phyloP scores from a whole-genome alignment of 2,329 filamentous ascomycete species.

The Ceratocystis ficicola region DNA sequence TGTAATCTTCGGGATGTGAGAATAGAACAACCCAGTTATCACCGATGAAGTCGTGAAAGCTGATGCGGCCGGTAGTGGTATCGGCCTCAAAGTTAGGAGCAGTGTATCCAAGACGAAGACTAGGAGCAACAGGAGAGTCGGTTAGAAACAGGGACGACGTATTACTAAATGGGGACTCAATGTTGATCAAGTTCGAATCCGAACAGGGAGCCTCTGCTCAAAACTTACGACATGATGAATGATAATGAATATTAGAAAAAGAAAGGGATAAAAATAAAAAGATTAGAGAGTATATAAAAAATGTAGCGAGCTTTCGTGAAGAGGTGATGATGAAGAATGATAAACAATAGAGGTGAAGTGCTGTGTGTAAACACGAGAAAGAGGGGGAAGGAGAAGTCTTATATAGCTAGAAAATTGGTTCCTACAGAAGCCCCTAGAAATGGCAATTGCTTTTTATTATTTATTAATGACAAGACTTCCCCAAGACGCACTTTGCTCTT shows the following conservation, averaged over 20 bases:
- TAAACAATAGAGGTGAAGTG: neutral
- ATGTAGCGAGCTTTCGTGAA: neutral
- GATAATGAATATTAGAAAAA: slow-evolving; percentile 6
- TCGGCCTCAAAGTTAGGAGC: slow-evolving; percentile 78
- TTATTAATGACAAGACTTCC: slow-evolving; percentile 7
- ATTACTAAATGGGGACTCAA: neutral
- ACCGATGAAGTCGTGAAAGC: slow-evolving; percentile 72
- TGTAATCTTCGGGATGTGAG: slow-evolving; percentile 82
- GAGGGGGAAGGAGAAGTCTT: slow-evolving; percentile 18
- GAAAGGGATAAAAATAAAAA: neutral
- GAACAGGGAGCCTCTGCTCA: neutral
- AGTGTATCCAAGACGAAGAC: slow-evolving; percentile 50
- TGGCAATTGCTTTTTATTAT: neutral
- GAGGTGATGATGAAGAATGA: neutral
- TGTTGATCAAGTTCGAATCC: too few relatives aligned
- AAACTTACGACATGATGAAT: slow-evolving; percentile 21
- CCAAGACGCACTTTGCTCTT: neutral
- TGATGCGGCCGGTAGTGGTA: slow-evolving; percentile 63
- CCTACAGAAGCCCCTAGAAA: slow-evolving; percentile 19
- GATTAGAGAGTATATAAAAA: too few relatives aligned
- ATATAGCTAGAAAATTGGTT: slow-evolving; percentile 14
- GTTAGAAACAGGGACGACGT: slow-evolving; percentile 4
- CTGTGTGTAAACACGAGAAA: neutral
- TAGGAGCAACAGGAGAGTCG: neutral
- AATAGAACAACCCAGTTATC: slow-evolving; percentile 73